Evolutionary conservation across 2,329 filamentous ascomycete genomes (phyloP).

Genomic region (Botrytis elliptica): DNA sequence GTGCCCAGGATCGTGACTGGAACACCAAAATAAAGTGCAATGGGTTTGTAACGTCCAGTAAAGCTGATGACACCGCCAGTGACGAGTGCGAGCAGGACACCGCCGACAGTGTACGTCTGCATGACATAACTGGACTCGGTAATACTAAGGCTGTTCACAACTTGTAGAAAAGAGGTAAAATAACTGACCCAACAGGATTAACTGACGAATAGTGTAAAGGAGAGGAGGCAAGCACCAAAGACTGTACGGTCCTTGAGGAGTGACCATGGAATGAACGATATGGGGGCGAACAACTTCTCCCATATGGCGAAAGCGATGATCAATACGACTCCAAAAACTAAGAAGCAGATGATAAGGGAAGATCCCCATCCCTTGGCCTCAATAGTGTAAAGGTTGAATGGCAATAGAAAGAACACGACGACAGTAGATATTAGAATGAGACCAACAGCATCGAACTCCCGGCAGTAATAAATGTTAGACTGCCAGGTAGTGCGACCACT

Average conservation of each 20-base stretch:
- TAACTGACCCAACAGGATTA: not conserved
- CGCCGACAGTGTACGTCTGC: not conserved
- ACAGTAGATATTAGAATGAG: not conserved
- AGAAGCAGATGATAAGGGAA: not conserved
- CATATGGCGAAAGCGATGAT: not conserved
- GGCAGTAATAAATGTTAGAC: not conserved
- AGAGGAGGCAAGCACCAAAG: not conserved
- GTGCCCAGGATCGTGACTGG: not conserved
- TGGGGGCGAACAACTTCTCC: not conserved
- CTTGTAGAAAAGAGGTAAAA: not conserved
- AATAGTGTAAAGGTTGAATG: not conserved
- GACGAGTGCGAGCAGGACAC: not conserved
- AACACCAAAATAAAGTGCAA: not conserved
- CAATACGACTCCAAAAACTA: not conserved
- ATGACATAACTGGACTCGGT: not conserved
- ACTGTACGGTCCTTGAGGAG: not conserved
- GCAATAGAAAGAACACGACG: not conserved
- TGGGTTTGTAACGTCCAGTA: not conserved
- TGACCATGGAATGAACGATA: not conserved
- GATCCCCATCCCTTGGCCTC: not conserved
- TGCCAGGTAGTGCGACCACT: not conserved
- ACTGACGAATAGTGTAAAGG: not conserved
- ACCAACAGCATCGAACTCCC: not conserved
- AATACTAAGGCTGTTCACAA: not conserved
- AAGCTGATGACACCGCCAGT: not conserved